A percentile compares a stretch with the other conserved stretches of the same genome.
Conservation (phyloP, 2,329 filamentous ascomycete species). For the Botrytis hyacinthi region DNA sequence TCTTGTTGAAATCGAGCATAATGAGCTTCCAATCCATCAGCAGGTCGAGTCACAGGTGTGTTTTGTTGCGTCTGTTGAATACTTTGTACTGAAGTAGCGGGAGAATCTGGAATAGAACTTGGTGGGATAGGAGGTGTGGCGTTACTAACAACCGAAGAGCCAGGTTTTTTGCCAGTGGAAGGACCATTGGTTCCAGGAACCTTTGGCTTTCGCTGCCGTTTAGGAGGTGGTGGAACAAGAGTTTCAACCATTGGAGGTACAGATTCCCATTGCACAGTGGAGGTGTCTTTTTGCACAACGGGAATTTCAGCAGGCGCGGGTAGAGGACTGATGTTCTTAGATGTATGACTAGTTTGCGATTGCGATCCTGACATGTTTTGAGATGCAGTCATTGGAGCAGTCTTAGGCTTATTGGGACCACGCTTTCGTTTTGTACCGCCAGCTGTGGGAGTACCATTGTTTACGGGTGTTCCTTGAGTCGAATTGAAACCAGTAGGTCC, state of each 20-base stretch:
- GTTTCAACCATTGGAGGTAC: constrained; percentile 28
- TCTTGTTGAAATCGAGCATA: constrained; percentile 37
- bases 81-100: constrained; percentile 30
- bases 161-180: constrained; percentile 30
- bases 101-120: constrained; percentile 36
- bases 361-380: constrained; percentile 23
- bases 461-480: constrained; percentile 28
- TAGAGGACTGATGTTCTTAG: constrained; percentile 18
- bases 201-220: constrained; percentile 42
- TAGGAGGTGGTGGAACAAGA: constrained; percentile 41
- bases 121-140: constrained; percentile 35
- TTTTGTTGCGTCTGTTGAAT: constrained; percentile 17
- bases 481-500: constrained; percentile 26
- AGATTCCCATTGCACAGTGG: constrained; percentile 32
- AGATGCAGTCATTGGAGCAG: constrained; percentile 20
- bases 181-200: constrained; percentile 33
- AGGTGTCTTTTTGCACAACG: constrained; percentile 28
- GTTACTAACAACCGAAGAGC: constrained; percentile 32
- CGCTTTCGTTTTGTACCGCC: constrained; percentile 33
- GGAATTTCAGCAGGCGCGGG: constrained; percentile 25
- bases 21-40: constrained; percentile 39
- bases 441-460: constrained; percentile 25
- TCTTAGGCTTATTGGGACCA: constrained; percentile 33
- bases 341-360: constrained; percentile 16
- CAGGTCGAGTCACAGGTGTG: constrained; percentile 33